Evolutionary conservation across 768 basidiomycete genomes (phyloP).

Genomic region (Pleurotus platypus): DNA sequence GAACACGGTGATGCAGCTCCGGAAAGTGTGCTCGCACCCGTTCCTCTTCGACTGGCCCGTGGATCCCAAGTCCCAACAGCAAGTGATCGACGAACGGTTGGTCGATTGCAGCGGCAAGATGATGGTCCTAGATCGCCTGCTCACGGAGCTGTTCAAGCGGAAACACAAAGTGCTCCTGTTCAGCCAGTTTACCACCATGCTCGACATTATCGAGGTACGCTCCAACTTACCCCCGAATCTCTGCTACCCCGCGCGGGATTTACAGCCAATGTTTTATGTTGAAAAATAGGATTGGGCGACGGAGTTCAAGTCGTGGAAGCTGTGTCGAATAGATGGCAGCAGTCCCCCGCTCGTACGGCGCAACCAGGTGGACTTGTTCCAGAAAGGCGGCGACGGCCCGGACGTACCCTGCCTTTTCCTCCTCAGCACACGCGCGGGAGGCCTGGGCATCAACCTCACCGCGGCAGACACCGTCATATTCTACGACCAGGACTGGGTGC

Average conservation of each 20-base stretch:
- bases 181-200: constrained; percentile 95
- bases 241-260: background rate
- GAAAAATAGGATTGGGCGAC: constrained; percentile 77
- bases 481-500: constrained; percentile 89
- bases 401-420: constrained; percentile 75
- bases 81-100: constrained; percentile 72
- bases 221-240: background rate
- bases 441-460: constrained; percentile 75
- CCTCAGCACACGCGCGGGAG: constrained; percentile 76
- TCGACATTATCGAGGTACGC: constrained; percentile 87
- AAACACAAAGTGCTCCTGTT: constrained; percentile 83
- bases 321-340: constrained; percentile 91
- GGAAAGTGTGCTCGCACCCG: constrained; percentile 94
- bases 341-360: constrained; percentile 80
- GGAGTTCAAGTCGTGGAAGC: constrained; percentile 75
- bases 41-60: constrained; percentile 85
- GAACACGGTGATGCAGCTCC: constrained; percentile 95
- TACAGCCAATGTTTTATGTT: background rate
- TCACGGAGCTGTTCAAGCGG: constrained; percentile 75
- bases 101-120: constrained; percentile 93
- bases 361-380: constrained; percentile 83
- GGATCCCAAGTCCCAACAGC: constrained; percentile 57
- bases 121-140: constrained; percentile 88
- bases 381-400: constrained; percentile 57
- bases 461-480: constrained; percentile 92